phyloP scores from a whole-genome alignment of 257 asterid genomes.

The Asclepias syriaca region DNA sequence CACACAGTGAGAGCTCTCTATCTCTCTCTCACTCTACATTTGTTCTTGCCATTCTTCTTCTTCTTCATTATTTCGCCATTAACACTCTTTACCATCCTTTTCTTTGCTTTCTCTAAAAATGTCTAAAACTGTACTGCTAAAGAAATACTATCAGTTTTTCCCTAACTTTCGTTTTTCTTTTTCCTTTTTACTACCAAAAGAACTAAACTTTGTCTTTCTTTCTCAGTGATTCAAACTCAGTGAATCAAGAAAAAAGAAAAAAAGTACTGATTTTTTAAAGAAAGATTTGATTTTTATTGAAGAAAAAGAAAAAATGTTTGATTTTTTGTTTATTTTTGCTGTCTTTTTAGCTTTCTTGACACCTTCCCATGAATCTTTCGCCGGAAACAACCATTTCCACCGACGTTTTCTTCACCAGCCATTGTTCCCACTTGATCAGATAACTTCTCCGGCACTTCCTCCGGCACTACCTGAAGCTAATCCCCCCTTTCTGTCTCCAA shows the following conservation, averaged over 20 bases:
- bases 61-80: not conserved
- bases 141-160: not conserved
- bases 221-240: not conserved
- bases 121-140: not conserved
- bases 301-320: conserved; percentile 1
- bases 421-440: conserved; percentile 24
- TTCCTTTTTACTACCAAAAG: conserved; percentile 9
- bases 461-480: conserved; percentile 30
- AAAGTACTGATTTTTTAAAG: not conserved
- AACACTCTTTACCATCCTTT: not conserved
- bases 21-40: not conserved
- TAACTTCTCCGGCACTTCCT: conserved; percentile 22
- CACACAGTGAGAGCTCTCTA: not conserved
- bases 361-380: not conserved
- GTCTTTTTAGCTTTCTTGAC: not conserved
- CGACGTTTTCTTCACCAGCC: conserved; percentile 66
- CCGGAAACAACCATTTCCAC: conserved; percentile 22
- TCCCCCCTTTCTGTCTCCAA: conserved; percentile 32
- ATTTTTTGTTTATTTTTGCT: conserved; percentile 4
- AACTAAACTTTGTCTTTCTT: not conserved
- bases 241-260: not conserved
- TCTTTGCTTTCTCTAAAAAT: too few species aligned
- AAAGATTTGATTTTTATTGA: not conserved
- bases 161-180: conserved; percentile 3
- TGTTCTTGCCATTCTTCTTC: not conserved